These are phyloP conservation scores for Ceratocystis harringtonii DNA, from an alignment of 2,329 filamentous ascomycete genomes.

Conservation along the genomic window DNA sequence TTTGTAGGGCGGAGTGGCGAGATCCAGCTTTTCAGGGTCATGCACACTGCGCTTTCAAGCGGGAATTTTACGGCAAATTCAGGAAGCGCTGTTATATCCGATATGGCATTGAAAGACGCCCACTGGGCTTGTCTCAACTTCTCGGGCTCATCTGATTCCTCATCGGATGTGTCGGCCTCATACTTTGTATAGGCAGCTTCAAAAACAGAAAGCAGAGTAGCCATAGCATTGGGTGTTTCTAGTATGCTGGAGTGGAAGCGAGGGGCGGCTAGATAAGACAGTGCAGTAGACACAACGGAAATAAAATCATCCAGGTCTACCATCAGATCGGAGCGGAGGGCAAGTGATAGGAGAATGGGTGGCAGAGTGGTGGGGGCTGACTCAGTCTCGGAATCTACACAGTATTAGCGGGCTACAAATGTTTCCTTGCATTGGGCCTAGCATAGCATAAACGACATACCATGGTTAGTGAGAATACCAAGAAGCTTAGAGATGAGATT, in stretches of 20 bases:
- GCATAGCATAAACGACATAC: slow-evolving; percentile 23
- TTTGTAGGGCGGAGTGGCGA: slow-evolving; percentile 25
- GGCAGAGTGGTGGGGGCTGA: slow-evolving; percentile 34
- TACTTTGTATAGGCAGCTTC: slow-evolving; percentile 33
- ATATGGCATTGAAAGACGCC: slow-evolving; percentile 28
- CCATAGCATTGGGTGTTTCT: slow-evolving; percentile 24
- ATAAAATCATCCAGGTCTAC: slow-evolving; percentile 41
- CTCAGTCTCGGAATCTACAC: slow-evolving; percentile 30
- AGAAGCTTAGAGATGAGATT: slow-evolving; percentile 43
- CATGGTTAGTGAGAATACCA: slow-evolving; percentile 36
- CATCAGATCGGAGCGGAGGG: slow-evolving; percentile 27
- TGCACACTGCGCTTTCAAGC: slow-evolving; percentile 29
- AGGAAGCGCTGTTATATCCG: slow-evolving; percentile 38
- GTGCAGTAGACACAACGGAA: slow-evolving; percentile 35
- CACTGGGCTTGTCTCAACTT: slow-evolving; percentile 29
- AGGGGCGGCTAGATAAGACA: slow-evolving; percentile 41
- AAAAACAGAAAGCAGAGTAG: slow-evolving; percentile 34
- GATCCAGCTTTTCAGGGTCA: slow-evolving; percentile 35
- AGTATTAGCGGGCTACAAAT: background rate
- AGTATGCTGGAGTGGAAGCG: slow-evolving; percentile 37
- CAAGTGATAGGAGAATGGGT: slow-evolving; percentile 35
- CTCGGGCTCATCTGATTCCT: slow-evolving; percentile 28
- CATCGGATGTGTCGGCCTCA: slow-evolving; percentile 27
- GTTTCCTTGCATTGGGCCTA: background rate
- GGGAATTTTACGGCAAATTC: slow-evolving; percentile 31